phyloP scores from a whole-genome alignment of 768 basidiomycete genomes.

The Termitomyces sp. region DNA sequence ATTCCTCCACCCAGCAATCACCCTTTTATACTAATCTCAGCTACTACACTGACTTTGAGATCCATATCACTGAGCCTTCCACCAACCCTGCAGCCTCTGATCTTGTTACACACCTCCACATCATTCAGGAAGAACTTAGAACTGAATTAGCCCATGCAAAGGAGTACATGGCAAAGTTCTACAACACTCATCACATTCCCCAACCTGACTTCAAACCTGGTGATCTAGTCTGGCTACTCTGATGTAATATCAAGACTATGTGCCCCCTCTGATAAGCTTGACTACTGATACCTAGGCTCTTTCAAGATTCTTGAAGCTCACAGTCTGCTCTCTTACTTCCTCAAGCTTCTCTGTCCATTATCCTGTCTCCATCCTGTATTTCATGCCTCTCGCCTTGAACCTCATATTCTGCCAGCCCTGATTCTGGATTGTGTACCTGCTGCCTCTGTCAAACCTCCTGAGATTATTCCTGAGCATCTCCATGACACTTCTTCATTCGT shows the following conservation, averaged over 20 bases:
- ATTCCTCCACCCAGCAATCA: constrained; percentile 24
- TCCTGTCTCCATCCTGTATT: constrained; percentile 4
- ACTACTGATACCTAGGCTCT: constrained; percentile 2
- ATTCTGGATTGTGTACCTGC: background rate
- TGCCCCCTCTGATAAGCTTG: background rate
- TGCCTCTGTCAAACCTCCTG: background rate
- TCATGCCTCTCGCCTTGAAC: constrained; percentile 3
- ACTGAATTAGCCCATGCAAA: constrained; percentile 5
- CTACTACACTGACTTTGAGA: constrained; percentile 7
- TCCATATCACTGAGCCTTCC: background rate
- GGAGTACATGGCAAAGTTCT: constrained; percentile 20
- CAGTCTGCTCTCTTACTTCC: background rate
- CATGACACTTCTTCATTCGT: too few relatives aligned
- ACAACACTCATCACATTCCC: too few relatives aligned
- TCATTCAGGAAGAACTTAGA: constrained; percentile 1
- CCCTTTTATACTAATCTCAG: constrained; percentile 33
- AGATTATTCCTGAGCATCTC: background rate
- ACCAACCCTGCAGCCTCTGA: constrained; percentile 6
- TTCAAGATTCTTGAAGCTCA: background rate
- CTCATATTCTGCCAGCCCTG: background rate
- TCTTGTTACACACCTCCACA: background rate
- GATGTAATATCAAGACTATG: background rate
- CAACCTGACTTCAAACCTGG: too few relatives aligned
- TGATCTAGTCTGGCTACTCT: background rate
- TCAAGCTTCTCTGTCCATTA: background rate